These are phyloP conservation scores for Pythium vanterpoolii DNA, from an alignment of 352 stramenopile species.

Conservation along the genomic window DNA sequence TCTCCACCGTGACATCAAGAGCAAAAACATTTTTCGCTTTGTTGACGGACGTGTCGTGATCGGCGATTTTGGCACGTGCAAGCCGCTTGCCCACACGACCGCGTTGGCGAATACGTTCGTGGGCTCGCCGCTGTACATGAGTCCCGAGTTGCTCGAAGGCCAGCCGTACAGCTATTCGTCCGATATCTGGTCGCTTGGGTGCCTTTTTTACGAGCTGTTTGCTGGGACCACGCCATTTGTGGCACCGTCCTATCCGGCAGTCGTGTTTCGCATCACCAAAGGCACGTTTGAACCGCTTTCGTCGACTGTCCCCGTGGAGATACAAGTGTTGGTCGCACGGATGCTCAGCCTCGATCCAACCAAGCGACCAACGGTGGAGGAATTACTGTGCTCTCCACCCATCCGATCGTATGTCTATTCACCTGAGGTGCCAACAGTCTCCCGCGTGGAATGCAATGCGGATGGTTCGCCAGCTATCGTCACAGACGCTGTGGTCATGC, in stretches of 20 bases:
- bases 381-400: neutral
- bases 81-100: constrained; percentile 30
- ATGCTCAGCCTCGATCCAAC: constrained; percentile 30
- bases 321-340: constrained; percentile 15
- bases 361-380: constrained; percentile 5
- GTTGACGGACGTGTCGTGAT: constrained; percentile 76
- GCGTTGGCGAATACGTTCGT: constrained; percentile 45
- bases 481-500: neutral
- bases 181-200: constrained; percentile 84
- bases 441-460: neutral
- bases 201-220: constrained; percentile 71
- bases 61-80: constrained; percentile 70
- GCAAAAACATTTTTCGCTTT: constrained; percentile 85
- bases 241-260: constrained; percentile 39
- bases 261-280: constrained; percentile 45
- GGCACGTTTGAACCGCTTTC: constrained; percentile 31
- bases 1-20: constrained; percentile 87
- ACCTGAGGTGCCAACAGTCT: neutral
- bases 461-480: neutral
- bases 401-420: neutral
- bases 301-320: constrained; percentile 13
- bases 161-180: constrained; percentile 54
- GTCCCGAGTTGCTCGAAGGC: constrained; percentile 59
- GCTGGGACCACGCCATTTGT: constrained; percentile 56
- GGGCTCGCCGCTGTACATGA: constrained; percentile 77